phyloP scores from a whole-genome alignment of 306 rosid genomes.

The Cucurbita argyrosperma region DNA sequence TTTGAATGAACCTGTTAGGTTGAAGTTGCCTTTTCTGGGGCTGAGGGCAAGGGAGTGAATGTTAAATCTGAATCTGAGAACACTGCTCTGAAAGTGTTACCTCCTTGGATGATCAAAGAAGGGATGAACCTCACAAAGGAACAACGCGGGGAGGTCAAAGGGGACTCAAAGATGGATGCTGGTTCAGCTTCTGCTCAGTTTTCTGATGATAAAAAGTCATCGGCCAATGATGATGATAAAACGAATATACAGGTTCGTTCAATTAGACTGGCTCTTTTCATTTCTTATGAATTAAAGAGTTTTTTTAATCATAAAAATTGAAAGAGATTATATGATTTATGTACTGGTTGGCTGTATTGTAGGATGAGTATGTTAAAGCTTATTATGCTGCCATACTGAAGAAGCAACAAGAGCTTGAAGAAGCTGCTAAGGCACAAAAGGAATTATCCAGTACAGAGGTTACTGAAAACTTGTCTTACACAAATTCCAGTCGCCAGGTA shows the following conservation, averaged over 20 bases:
- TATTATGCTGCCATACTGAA: constrained; percentile 69
- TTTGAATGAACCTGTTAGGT: constrained; percentile 37
- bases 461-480: constrained; percentile 23
- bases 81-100: constrained; percentile 55
- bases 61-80: constrained; percentile 48
- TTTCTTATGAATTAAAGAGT: background rate
- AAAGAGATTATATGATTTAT: background rate
- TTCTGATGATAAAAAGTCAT: constrained; percentile 58
- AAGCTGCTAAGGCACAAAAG: constrained; percentile 32
- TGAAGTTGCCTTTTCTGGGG: constrained; percentile 66
- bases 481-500: constrained; percentile 37
- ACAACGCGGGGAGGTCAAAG: constrained; percentile 81
- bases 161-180: constrained; percentile 54
- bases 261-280: constrained; percentile 6
- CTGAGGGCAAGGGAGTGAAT: constrained; percentile 48
- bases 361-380: constrained; percentile 87
- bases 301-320: background rate
- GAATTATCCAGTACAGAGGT: constrained; percentile 12
- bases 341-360: constrained; percentile 10
- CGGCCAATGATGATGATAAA: constrained; percentile 28
- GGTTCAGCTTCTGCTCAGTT: constrained; percentile 31
- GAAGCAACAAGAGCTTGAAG: constrained; percentile 56
- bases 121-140: constrained; percentile 86
- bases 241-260: constrained; percentile 43
- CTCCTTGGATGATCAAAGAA: constrained; percentile 93